Conservation (phyloP, 1,139 yeast genomes). For the Candida frijolesensis region DNA sequence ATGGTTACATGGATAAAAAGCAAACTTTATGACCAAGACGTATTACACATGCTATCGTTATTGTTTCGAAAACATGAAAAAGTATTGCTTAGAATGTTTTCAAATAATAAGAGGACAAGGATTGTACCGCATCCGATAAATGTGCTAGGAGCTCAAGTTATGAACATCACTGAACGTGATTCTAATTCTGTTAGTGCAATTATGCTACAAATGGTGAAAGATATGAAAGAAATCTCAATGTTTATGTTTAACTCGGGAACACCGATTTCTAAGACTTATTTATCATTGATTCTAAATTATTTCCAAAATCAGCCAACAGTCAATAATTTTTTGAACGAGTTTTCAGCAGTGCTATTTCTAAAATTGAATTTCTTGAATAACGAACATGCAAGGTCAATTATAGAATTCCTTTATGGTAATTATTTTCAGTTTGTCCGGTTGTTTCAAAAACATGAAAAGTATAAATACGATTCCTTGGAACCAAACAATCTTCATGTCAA, state of each 20-base stretch:
- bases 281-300: constrained; percentile 10
- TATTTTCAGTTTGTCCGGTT: constrained; percentile 14
- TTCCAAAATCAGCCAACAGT: constrained; percentile 13
- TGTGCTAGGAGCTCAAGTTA: constrained; percentile 10
- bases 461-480: constrained; percentile 18
- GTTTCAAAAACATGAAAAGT: constrained; percentile 13
- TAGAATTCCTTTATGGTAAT: constrained; percentile 18
- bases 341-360: constrained; percentile 10
- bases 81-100: constrained; percentile 5
- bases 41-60: constrained; percentile 3
- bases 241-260: constrained; percentile 6
- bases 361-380: constrained; percentile 15
- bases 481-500: constrained; percentile 6
- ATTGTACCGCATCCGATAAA: constrained; percentile 2
- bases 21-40: not conserved
- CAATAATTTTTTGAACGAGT: constrained; percentile 8
- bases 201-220: constrained; percentile 2
- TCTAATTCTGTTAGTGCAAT: not conserved
- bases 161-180: constrained; percentile 5
- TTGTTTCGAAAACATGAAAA: constrained; percentile 10
- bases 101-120: not conserved
- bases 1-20: constrained; percentile 4
- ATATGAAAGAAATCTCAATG: constrained; percentile 4
- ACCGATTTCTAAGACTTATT: constrained; percentile 7
- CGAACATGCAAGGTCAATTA: constrained; percentile 9